A percentile compares a stretch with the other conserved stretches of the same genome.
Evolutionary conservation across 2,329 filamentous ascomycete species (phyloP).

Genomic region (Pseudogymnoascus sp.): DNA sequence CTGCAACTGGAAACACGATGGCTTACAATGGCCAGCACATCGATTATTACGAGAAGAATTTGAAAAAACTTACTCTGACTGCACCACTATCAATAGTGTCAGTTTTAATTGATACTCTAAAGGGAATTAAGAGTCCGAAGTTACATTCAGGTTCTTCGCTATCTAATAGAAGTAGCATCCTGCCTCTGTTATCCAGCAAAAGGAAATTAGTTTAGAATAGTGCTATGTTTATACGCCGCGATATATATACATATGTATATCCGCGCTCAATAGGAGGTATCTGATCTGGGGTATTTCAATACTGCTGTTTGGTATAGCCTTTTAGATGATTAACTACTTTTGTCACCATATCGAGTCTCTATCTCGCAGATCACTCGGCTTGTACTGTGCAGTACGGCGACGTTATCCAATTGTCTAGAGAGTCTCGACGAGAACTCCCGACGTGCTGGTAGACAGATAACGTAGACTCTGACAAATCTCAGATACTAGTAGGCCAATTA

Average conservation of each 20-base stretch:
- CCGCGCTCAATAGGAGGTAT: background rate
- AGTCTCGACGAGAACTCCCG: too few species aligned
- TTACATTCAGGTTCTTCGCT: background rate
- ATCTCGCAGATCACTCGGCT: background rate
- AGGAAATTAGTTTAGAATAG: background rate
- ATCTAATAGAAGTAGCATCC: background rate
- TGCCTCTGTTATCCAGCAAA: background rate
- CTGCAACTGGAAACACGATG: constrained; percentile 5
- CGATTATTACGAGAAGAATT: background rate
- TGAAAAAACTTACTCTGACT: background rate
- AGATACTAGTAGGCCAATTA: background rate
- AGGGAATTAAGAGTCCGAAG: background rate
- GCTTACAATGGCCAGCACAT: constrained; percentile 5
- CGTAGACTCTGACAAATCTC: too few species aligned
- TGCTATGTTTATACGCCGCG: background rate
- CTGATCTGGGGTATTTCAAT: background rate
- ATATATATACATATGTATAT: background rate
- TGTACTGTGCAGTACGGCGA: too few species aligned
- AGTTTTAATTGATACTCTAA: background rate
- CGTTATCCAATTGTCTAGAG: too few species aligned
- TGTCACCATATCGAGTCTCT: background rate
- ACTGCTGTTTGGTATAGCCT: background rate
- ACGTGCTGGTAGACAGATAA: too few species aligned
- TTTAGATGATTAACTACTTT: background rate
- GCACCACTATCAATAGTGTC: background rate